Evolutionary conservation across 331 rosid species (phyloP).

Genomic region (Cydonia oblonga): DNA sequence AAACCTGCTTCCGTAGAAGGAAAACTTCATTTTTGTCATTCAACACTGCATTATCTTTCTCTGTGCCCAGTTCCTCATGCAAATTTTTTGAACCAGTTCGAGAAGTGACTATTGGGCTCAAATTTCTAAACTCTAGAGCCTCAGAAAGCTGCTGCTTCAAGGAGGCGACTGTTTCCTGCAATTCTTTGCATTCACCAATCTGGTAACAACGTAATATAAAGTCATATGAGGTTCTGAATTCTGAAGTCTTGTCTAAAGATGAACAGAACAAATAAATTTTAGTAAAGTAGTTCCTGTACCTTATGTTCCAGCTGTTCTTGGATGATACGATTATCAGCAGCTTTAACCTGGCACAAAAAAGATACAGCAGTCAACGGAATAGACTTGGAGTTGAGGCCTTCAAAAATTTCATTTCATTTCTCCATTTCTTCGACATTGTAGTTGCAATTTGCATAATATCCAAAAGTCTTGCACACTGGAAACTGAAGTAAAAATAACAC

Average conservation of each 20-base stretch:
- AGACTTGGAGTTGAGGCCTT: conserved; percentile 5
- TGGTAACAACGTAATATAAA: conserved; percentile 25
- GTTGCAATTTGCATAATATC: not conserved
- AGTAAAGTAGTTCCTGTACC: conserved; percentile 30
- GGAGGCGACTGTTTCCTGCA: conserved; percentile 62
- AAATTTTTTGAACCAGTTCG: conserved; percentile 26
- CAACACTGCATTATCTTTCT: conserved; percentile 19
- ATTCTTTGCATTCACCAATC: conserved; percentile 62
- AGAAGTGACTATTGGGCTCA: conserved; percentile 27
- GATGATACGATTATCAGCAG: conserved; percentile 85
- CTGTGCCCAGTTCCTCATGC: conserved; percentile 23
- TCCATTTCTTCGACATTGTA: not conserved
- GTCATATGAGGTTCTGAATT: not conserved
- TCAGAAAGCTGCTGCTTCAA: conserved; percentile 75
- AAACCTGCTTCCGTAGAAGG: conserved; percentile 59
- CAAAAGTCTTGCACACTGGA: not conserved
- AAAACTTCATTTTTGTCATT: conserved; percentile 28
- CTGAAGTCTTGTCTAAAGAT: not conserved
- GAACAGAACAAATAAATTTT: not conserved
- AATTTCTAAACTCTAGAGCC: conserved; percentile 41
- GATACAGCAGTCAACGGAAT: not conserved
- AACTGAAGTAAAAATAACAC: not conserved
- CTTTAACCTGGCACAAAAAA: conserved; percentile 53
- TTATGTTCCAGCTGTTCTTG: conserved; percentile 86
- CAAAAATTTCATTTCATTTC: not conserved